A percentile compares a stretch with the other conserved stretches of the same genome.
phyloP scores from a whole-genome alignment of 2,329 filamentous ascomycete genomes.

The Stagonosporopsis cucurbitacearum region DNA sequence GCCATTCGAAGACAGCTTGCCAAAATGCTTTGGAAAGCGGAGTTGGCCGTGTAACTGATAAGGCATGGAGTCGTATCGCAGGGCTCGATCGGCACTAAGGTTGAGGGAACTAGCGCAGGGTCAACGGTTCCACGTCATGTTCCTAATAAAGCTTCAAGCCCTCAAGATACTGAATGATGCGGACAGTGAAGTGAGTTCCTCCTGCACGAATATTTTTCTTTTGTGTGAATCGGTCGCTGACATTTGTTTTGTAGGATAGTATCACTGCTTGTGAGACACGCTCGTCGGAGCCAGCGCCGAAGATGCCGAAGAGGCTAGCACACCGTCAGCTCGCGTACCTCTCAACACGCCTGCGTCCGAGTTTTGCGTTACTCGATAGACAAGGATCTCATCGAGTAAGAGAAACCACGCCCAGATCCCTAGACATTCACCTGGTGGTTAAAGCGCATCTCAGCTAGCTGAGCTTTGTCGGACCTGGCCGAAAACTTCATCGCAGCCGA shows the following conservation, averaged over 20 bases:
- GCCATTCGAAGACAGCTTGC: not conserved
- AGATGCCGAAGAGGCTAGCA: conserved; percentile 31
- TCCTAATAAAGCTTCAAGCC: conserved; percentile 21
- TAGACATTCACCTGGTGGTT: conserved; percentile 17
- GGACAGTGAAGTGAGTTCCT: not conserved
- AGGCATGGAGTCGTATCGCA: conserved; percentile 24
- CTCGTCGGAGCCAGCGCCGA: conserved; percentile 27
- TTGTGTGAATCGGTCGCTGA: not conserved
- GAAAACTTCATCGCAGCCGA: conserved; percentile 18
- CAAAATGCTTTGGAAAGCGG: conserved; percentile 9
- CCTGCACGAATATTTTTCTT: not conserved
- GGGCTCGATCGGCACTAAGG: conserved; percentile 30
- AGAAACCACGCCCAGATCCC: conserved; percentile 25
- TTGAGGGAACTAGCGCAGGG: conserved; percentile 38
- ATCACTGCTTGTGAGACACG: conserved; percentile 6
- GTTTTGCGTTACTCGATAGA: conserved; percentile 43
- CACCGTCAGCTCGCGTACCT: conserved; percentile 35
- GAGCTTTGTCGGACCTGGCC: conserved; percentile 35
- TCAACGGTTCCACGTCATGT: conserved; percentile 31
- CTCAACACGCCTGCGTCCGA: conserved; percentile 25
- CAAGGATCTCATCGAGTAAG: conserved; percentile 42
- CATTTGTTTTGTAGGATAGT: not conserved
- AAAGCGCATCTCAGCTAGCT: conserved; percentile 19
- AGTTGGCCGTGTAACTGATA: conserved; percentile 30
- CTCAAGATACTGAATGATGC: conserved; percentile 1